Base-by-base conservation (phyloP, 768 basidiomycete species). In the Suillus cothurnatus region DNA sequence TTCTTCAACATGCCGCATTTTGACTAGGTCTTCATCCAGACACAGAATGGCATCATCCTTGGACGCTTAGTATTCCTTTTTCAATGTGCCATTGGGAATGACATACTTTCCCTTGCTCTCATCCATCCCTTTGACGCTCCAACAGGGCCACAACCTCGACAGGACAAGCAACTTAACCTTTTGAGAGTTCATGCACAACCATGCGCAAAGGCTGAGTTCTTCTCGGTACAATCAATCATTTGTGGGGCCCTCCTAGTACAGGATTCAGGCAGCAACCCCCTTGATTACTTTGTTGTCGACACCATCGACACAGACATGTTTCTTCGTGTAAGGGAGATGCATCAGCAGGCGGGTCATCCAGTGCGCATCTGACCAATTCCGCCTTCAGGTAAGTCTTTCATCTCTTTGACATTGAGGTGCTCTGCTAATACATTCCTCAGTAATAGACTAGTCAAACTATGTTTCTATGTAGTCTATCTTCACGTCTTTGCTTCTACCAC, bases 1-100 rank as follows among this genome's bases (percentile, higher is more conserved):
- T 80, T 79, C 63, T 70, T 74, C 58, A 52, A 69, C 8, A 26
- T 58, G 0, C 71, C 74, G 11, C 71, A 68, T 2, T 77, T 72
- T 63, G 73, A 76, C 63, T 74, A 36, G 59, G 72, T 79, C 19
- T 65, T 80, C 34, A 55, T 77, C 43, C n/a, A 74, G 7, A 69
- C 69, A 2, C 21, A 60, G 3, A 53, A 39, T 1, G 3, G 56
- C 12, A 59, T 65, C 38, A 64, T 60, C 15, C 71, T 77, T 67
- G 72, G 61, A 6, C 61, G 65, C 17, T 63, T 73, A 5, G 17
- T 70, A 2, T 66, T 68, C 34, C 19, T 76, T 14, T 75, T 76
- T 55, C 66, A 64, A 14, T 67, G 63, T 23, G 19, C 15, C 1
- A 49, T 74, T 28, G 66, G 52, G 26, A 49, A 66, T 14, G 47